Percentiles rank a stretch among this genome's conserved stretches.
phyloP scores from a whole-genome alignment of 306 rosid genomes.

The Vigna nakashimae region DNA sequence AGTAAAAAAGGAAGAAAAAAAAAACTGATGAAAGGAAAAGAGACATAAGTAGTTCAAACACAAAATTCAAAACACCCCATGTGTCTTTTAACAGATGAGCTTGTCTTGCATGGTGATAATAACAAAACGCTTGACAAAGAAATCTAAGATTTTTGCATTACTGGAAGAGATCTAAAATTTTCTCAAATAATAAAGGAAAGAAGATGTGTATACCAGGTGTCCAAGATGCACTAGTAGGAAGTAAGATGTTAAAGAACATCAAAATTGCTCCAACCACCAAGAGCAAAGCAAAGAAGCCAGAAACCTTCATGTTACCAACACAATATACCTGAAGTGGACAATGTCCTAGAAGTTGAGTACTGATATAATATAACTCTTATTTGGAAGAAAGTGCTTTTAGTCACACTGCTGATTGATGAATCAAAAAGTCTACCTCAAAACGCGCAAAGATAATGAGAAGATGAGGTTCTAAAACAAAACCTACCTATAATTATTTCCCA shows the following conservation, averaged over 20 bases:
- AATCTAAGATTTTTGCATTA: not conserved
- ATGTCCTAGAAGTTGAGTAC: not conserved
- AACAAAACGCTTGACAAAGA: not conserved
- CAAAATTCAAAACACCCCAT: not conserved
- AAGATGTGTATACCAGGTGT: constrained; percentile 47
- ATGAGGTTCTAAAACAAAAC: not conserved
- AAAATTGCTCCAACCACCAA: constrained; percentile 48
- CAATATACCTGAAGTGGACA: constrained; percentile 6
- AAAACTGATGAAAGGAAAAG: not conserved
- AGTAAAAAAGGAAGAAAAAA: too few species aligned
- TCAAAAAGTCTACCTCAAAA: constrained; percentile 39
- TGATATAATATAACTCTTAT: not conserved
- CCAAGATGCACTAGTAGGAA: constrained; percentile 36
- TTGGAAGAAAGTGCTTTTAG: constrained; percentile 2
- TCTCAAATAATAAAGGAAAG: not conserved
- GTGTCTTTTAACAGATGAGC: not conserved
- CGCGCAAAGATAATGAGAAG: constrained; percentile 25
- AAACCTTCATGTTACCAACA: constrained; percentile 61
- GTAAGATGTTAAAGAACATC: constrained; percentile 44
- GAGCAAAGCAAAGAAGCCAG: constrained; percentile 57
- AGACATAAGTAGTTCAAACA: not conserved
- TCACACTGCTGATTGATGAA: constrained; percentile 25
- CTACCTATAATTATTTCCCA: not conserved
- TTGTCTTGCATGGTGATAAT: not conserved
- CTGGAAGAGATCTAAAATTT: not conserved